A percentile compares a stretch with the other conserved stretches of the same genome.
phyloP scores from a whole-genome alignment of 257 asterid species.

The Avicennia marina region DNA sequence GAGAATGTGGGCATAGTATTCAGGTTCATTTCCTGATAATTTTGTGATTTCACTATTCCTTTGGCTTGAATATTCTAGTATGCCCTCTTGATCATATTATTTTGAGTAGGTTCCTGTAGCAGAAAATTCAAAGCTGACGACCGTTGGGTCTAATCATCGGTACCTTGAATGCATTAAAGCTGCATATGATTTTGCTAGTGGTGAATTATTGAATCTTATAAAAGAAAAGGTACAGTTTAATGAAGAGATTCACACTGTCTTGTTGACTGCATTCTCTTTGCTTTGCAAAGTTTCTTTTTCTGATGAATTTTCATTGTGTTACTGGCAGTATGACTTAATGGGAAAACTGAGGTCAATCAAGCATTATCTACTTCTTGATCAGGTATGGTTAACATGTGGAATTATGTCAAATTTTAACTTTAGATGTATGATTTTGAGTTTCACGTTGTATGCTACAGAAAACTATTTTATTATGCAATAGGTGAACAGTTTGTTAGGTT shows the following conservation, averaged over 20 bases:
- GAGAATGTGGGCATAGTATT: constrained; percentile 91
- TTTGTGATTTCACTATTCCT: constrained; percentile 11
- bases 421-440: too few relatives aligned
- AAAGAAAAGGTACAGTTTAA: constrained; percentile 73
- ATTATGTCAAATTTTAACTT: too few relatives aligned
- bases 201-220: constrained; percentile 83
- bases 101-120: constrained; percentile 75
- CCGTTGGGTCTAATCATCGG: constrained; percentile 85
- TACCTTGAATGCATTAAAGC: constrained; percentile 89
- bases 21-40: constrained; percentile 48
- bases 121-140: constrained; percentile 73
- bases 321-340: constrained; percentile 89
- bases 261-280: constrained; percentile 7
- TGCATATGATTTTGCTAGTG: constrained; percentile 97
- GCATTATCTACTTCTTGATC: constrained; percentile 99
- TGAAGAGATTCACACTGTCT: constrained; percentile 2
- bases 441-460: too few relatives aligned
- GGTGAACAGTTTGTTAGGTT: too few relatives aligned
- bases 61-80: constrained; percentile 22
- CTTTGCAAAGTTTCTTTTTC: constrained; percentile 5
- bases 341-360: constrained; percentile 92
- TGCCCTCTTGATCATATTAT: constrained; percentile 32
- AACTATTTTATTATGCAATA: too few relatives aligned
- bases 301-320: constrained; percentile 22
- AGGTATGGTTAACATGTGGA: constrained; percentile 45